Percentiles rank a stretch among this genome's conserved stretches.
These are phyloP conservation scores for Spergularia bocconei DNA, from an alignment of 148 eudicot genomes.

Conservation along the genomic window DNA sequence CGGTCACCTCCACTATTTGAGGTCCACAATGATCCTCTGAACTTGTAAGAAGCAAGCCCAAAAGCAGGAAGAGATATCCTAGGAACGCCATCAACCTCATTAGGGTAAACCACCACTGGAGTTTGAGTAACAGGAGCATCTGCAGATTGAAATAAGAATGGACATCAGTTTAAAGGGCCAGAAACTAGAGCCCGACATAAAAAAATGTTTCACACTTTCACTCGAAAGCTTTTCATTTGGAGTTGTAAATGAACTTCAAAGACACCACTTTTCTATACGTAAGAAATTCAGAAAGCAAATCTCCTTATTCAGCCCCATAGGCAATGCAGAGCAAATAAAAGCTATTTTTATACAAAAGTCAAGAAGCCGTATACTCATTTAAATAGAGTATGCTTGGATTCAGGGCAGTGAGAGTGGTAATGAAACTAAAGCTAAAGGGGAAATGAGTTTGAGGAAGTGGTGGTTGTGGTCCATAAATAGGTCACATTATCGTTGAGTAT, in stretches of 20 bases:
- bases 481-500: too few relatives aligned
- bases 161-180: background rate
- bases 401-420: too few relatives aligned
- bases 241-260: background rate
- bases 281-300: too few relatives aligned
- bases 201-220: background rate
- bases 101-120: conserved; percentile 45
- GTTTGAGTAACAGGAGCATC: conserved; percentile 39
- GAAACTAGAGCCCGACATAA: background rate
- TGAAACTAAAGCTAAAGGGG: too few relatives aligned
- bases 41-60: conserved; percentile 83
- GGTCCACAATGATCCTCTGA: conserved; percentile 64
- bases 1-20: conserved; percentile 45
- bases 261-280: background rate
- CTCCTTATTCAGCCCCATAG: too few relatives aligned
- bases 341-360: too few relatives aligned
- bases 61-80: conserved; percentile 63
- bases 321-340: too few relatives aligned
- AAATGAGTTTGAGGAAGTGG: too few relatives aligned
- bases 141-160: conserved; percentile 16
- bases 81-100: conserved; percentile 56
- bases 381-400: too few relatives aligned
- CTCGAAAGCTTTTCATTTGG: background rate
- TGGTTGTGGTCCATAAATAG: too few relatives aligned
- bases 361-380: too few relatives aligned